Percentiles rank a stretch among this genome's conserved stretches.
Conservation (phyloP, 228 moss, liverwort and hornwort genomes). For the Sphagnum fallax region DNA sequence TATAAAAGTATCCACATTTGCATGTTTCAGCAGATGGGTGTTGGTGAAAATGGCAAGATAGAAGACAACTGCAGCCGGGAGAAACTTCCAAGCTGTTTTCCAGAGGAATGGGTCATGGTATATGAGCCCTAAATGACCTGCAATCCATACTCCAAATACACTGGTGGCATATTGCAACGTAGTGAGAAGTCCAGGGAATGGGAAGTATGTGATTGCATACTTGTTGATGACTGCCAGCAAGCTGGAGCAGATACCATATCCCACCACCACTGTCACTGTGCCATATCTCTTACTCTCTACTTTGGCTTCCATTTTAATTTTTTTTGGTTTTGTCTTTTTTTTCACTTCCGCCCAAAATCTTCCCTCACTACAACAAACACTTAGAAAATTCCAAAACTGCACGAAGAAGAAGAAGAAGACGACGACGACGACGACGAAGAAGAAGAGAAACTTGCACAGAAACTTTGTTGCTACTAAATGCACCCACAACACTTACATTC, state of each 20-base stretch:
- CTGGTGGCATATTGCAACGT: conserved; percentile 81
- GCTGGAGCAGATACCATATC: conserved; percentile 89
- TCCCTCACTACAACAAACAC: too few species aligned
- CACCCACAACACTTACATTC: too few species aligned
- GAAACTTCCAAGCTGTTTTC: conserved; percentile 66
- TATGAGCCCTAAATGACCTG: conserved; percentile 47
- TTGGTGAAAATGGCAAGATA: conserved; percentile 96
- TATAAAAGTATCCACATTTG: conserved; percentile 93
- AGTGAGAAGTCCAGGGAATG: conserved; percentile 79
- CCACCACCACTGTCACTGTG: conserved; percentile 56
- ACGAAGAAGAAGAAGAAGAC: too few species aligned
- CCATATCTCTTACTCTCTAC: conserved; percentile 26
- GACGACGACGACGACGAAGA: too few species aligned
- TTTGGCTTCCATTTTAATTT: conserved; percentile 18
- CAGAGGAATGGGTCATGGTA: conserved; percentile 65
- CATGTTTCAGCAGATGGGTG: conserved; percentile 86
- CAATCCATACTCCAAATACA: conserved; percentile 54
- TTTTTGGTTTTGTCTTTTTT: too few species aligned
- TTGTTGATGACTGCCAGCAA: conserved; percentile 96
- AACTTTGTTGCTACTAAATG: too few species aligned
- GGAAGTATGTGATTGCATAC: conserved; percentile 90
- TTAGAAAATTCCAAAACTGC: too few species aligned
- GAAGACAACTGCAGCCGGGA: conserved; percentile 85
- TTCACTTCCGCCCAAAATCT: too few species aligned
- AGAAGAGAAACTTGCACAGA: too few species aligned